Conservation (phyloP, 306 rosid species). For the Trifolium dubium region DNA sequence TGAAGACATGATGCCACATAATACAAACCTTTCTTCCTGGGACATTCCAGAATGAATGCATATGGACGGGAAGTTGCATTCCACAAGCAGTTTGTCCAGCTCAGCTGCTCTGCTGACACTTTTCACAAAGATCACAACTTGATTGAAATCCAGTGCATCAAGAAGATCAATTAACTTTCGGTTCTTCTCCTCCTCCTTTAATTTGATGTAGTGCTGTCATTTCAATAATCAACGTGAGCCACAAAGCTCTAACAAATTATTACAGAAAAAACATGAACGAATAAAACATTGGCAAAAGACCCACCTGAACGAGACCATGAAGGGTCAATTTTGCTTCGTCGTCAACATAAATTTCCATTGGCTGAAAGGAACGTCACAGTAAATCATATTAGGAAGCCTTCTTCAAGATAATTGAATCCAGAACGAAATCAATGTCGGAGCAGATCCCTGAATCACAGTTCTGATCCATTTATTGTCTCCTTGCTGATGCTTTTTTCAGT, state of each 20-base stretch:
- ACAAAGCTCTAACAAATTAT: slow-evolving; percentile 31
- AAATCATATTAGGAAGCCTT: slow-evolving; percentile 87
- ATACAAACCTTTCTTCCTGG: slow-evolving; percentile 92
- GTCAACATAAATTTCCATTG: slow-evolving; percentile 99
- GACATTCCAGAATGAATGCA: slow-evolving; percentile 99
- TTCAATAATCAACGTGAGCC: slow-evolving; percentile 39
- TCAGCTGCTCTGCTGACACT: slow-evolving; percentile 98
- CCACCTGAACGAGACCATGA: slow-evolving; percentile 97
- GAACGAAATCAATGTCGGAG: slow-evolving; percentile 87
- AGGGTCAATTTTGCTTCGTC: slow-evolving; percentile 98
- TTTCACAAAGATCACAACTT: slow-evolving; percentile 94
- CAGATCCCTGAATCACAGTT: slow-evolving; percentile 77
- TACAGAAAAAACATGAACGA: neutral
- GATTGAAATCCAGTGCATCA: slow-evolving; percentile 96
- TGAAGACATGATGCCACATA: neutral
- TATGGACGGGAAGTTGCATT: slow-evolving; percentile 97
- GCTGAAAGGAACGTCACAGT: slow-evolving; percentile 97
- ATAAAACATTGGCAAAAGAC: neutral
- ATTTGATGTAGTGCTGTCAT: slow-evolving; percentile 98
- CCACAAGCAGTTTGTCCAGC: slow-evolving; percentile 94
- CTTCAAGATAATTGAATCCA: slow-evolving; percentile 92
- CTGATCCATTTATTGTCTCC: slow-evolving; percentile 72
- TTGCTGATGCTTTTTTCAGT: slow-evolving; percentile 58
- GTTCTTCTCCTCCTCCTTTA: slow-evolving; percentile 92
- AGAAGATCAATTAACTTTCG: slow-evolving; percentile 96